These are phyloP conservation scores for Yarrowia divulgata DNA, from an alignment of 805 yeast genomes.

Conservation along the genomic window DNA sequence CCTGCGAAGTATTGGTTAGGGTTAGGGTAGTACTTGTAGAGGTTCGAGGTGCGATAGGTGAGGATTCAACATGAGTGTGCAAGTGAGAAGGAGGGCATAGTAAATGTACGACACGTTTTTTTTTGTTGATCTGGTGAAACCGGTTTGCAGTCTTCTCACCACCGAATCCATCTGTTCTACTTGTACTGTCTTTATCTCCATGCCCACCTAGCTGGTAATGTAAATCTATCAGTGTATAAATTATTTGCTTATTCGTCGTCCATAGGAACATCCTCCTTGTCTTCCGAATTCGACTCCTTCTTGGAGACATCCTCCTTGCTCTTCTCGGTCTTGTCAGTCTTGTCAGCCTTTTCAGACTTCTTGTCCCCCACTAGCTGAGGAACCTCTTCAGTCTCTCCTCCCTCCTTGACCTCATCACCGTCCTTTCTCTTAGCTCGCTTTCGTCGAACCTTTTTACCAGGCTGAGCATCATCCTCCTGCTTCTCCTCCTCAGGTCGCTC, in stretches of 20 bases:
- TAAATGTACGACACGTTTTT: too few species aligned
- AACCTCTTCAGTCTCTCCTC: background rate
- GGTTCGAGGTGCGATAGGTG: background rate
- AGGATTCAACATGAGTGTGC: too few species aligned
- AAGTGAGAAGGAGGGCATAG: too few species aligned
- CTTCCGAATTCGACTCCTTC: slow-evolving; percentile 6
- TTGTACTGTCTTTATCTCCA: too few species aligned
- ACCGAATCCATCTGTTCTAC: too few species aligned
- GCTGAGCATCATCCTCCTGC: background rate
- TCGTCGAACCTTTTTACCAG: slow-evolving; percentile 40
- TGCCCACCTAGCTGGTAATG: too few species aligned
- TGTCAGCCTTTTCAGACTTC: too few species aligned
- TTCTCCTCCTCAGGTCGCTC: slow-evolving; percentile 21
- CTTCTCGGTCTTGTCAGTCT: background rate
- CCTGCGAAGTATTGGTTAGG: slow-evolving; percentile 15
- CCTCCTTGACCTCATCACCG: slow-evolving; percentile 26
- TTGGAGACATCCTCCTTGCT: background rate
- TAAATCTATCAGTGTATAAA: slow-evolving; percentile 24
- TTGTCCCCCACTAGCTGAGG: background rate
- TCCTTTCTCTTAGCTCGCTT: slow-evolving; percentile 44
- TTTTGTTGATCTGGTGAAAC: too few species aligned
- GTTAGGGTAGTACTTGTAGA: slow-evolving; percentile 20
- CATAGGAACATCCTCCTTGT: slow-evolving; percentile 9
- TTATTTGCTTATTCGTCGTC: slow-evolving; percentile 32
- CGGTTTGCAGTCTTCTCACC: too few species aligned